A percentile compares a stretch with the other conserved stretches of the same genome.
These are phyloP conservation scores for Ambrosiella xylebori DNA, from an alignment of 2,329 filamentous ascomycete genomes.

Conservation along the genomic window DNA sequence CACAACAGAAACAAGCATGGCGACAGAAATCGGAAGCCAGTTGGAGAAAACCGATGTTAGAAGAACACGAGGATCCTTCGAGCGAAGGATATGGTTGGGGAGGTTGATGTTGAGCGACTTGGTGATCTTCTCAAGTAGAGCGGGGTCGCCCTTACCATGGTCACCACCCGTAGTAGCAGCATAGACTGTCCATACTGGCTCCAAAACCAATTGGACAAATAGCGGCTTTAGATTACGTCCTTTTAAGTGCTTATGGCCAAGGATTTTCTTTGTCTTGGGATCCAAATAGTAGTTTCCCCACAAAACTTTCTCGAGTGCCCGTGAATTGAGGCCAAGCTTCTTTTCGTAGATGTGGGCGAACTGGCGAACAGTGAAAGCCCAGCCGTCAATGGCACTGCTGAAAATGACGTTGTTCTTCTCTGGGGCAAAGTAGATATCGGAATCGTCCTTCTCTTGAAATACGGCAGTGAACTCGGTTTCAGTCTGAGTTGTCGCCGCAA, in stretches of 20 bases:
- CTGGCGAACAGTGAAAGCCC: conserved; percentile 92
- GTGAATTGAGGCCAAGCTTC: conserved; percentile 87
- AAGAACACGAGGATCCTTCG: conserved; percentile 66
- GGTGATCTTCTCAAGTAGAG: conserved; percentile 79
- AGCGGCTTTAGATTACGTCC: conserved; percentile 84
- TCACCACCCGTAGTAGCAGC: conserved; percentile 72
- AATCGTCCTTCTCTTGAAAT: conserved; percentile 85
- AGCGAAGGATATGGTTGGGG: conserved; percentile 66
- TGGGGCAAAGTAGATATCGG: conserved; percentile 93
- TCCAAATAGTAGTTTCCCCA: conserved; percentile 97
- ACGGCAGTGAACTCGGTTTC: conserved; percentile 36
- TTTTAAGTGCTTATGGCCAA: conserved; percentile 82
- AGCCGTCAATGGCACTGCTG: conserved; percentile 93
- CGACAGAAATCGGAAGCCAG: conserved; percentile 87
- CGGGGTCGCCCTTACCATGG: conserved; percentile 66
- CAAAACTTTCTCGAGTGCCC: conserved; percentile 74
- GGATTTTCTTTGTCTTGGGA: conserved; percentile 86
- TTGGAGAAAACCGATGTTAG: conserved; percentile 73
- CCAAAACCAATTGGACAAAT: conserved; percentile 91
- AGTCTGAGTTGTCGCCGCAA: conserved; percentile 44
- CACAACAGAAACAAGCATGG: conserved; percentile 80
- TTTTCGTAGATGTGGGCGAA: conserved; percentile 90
- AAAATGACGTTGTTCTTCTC: conserved; percentile 99
- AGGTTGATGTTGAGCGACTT: conserved; percentile 77
- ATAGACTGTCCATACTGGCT: conserved; percentile 93